phyloP scores from a whole-genome alignment of 257 asterid genomes.

The Verbascum thapsus region DNA sequence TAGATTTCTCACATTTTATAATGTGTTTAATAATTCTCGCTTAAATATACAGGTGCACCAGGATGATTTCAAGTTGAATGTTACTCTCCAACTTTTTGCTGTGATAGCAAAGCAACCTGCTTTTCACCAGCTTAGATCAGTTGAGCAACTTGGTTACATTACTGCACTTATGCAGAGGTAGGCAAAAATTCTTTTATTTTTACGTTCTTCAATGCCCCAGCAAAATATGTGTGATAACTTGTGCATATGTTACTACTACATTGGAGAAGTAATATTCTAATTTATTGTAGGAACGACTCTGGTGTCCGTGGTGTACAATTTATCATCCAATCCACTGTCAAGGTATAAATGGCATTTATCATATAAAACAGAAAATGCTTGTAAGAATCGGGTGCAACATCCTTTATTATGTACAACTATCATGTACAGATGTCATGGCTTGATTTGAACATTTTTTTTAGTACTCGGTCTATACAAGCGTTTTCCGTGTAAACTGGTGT shows the following conservation, averaged over 20 bases:
- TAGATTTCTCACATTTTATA: conserved; percentile 12
- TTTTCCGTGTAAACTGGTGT: background rate
- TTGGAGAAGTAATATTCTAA: conserved; percentile 11
- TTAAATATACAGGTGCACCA: conserved; percentile 69
- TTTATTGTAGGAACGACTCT: conserved; percentile 67
- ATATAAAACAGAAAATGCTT: background rate
- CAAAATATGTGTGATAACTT: conserved; percentile 5
- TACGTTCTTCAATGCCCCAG: conserved; percentile 18
- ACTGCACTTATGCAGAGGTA: conserved; percentile 91
- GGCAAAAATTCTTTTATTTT: conserved; percentile 4
- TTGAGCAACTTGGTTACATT: conserved; percentile 98
- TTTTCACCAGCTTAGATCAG: conserved; percentile 98
- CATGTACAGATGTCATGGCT: no score
- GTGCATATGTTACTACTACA: conserved; percentile 9
- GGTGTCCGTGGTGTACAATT: conserved; percentile 94
- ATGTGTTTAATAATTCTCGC: background rate
- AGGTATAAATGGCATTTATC: conserved; percentile 48
- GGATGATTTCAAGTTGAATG: conserved; percentile 87
- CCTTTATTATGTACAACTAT: no score
- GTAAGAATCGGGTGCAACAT: no score
- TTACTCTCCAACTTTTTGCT: conserved; percentile 83
- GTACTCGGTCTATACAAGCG: no score
- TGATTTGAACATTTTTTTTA: no score
- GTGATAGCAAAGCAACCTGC: conserved; percentile 92
- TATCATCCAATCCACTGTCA: conserved; percentile 84